Evolutionary conservation across 2,329 filamentous ascomycete genomes (phyloP), one percentile per base, ranked within the genome.

Genomic region (Aspergillus bombycis): DNA sequence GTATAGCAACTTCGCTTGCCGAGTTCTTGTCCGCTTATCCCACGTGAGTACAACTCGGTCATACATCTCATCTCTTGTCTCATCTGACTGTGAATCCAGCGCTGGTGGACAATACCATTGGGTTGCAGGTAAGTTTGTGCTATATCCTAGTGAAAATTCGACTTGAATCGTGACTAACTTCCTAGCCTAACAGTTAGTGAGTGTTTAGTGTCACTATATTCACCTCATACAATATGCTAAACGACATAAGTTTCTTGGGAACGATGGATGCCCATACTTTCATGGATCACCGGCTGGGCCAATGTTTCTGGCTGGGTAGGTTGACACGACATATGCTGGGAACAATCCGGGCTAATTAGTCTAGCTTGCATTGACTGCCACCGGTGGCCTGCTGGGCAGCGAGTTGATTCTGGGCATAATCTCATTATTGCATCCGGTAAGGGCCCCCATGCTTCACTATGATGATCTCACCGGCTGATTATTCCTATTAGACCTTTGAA

Each of bases 61-160:
- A 32, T 6, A 52, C 16, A 30, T n/a, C 9, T 32, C 3, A 5
- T 26, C n/a, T 7, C 0, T 21, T 34, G 9, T 26, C 21, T 16
- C 12, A 11, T 62, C 67, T 74, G 57, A 73, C 62, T 14, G 11
- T 48, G 26, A 21, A 38, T 14, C n/a, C 34, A 76, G 74, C 2
- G 85, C 85, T 3, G 85, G 85, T 67, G 88, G 86, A 16, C 85
- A 89, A 75, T 92, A 92, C 67, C 88, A 92, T 72, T 92, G 89
- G 90, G 90, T 89, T 3, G 88, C 89, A 60, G 81, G 77, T 74
- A 70, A 70, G 74, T 62, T 54, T 32, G 30, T 32, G n/a, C 46
- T 23, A 21, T 32, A 14, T 41, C 21, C 21, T 8, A 10, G 1
- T n/a, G 46, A 19, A 8, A 19, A 7, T 28, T 7, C 48, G 23